Percentiles rank a stretch among this genome's conserved stretches.
Evolutionary conservation across 2,329 filamentous ascomycete genomes (phyloP).

Genomic region (Stachybotrys elegans): DNA sequence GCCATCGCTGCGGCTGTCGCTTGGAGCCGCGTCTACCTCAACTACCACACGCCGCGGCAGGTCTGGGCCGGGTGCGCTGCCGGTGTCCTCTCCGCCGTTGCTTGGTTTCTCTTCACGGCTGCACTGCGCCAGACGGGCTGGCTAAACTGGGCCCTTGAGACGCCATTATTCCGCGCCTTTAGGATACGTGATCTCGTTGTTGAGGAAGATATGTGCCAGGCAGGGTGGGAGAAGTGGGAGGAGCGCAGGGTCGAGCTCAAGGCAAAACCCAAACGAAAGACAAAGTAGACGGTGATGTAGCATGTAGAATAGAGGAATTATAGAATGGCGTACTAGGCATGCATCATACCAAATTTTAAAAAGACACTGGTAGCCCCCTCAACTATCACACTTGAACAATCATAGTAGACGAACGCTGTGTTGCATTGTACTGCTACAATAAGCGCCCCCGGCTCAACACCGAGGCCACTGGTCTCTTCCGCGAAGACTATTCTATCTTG

Average conservation of each 20-base stretch:
- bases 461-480: no score
- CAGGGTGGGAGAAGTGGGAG: constrained; percentile 93
- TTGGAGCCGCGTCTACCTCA: constrained; percentile 80
- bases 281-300: no score
- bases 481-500: no score
- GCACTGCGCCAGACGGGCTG: constrained; percentile 61
- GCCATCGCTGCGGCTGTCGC: constrained; percentile 65
- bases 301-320: no score
- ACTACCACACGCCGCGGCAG: constrained; percentile 86
- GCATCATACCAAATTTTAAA: no score
- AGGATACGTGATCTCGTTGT: constrained; percentile 79
- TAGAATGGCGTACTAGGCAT: no score
- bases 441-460: no score
- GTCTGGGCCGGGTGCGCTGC: constrained; percentile 74
- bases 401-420: no score
- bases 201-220: constrained; percentile 82
- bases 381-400: no score
- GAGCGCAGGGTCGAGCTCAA: constrained; percentile 30
- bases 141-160: constrained; percentile 67
- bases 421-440: no score
- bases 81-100: constrained; percentile 64
- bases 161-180: constrained; percentile 57
- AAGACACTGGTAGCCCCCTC: no score
- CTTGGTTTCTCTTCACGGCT: constrained; percentile 75
- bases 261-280: constrained; percentile 14